Evolutionary conservation across 805 yeast species (phyloP), one percentile per base, ranked within the genome.

Genomic region (Ascoidea rubescens): DNA sequence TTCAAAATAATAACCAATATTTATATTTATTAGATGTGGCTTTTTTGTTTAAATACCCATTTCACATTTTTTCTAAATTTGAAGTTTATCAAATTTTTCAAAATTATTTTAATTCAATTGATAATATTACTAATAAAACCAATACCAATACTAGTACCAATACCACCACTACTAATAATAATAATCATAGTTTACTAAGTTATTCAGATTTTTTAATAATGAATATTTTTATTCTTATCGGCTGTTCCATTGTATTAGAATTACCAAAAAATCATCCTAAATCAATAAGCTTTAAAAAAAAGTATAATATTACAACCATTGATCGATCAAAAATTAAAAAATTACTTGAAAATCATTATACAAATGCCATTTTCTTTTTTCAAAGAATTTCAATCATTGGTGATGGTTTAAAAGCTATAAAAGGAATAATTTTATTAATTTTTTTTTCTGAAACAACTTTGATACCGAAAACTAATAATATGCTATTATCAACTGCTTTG

Each of bases 351-450:
- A 51, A 58, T 2, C 61, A 68, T 53, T 58, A 68, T 5, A 58
- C 62, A 14, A 75, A 74, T 57, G 64, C 80, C 0, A 60, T 79
- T 31, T 75, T 64, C 58, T 81, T 77, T 59, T 81, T 73, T 56
- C 79, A 76, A 57, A 69, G 77, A 54, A 60, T 78, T 5, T 63
- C 74, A 4, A 66, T 76, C 1, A 59, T 73, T 42, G 73, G 77
- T 56, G 82, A 77, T 54, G 84, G 82, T 7, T 50, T 75, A 0
- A 65, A 64, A 45, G 72, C 80, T 3, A 63, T 80, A 12, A 79
- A 72, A 58, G 84, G 77, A 0, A 64, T 80, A 6, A 55, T 82
- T 28, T 57, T 81, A 28, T 61, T 82, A 49, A 62, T 73, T 56
- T 57, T 60, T 16, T 62, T 66, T 46, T 57, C 71, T 8, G 72